Conservation (phyloP, 2,329 filamentous ascomycete species). For the Fusarium sp. region DNA sequence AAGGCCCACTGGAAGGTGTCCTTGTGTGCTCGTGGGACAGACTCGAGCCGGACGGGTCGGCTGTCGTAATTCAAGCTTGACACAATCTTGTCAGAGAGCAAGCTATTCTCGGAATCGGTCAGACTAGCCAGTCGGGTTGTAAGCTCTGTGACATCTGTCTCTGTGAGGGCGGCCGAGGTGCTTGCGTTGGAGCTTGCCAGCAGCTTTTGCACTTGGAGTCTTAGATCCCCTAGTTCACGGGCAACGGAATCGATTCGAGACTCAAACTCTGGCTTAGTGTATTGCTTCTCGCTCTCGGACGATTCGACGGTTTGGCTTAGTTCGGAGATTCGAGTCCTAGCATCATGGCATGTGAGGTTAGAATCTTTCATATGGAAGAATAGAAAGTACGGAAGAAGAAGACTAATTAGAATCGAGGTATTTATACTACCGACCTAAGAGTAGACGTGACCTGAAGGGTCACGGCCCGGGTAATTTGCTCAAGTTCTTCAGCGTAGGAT, state of each 20-base stretch:
- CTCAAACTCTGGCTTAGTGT: neutral
- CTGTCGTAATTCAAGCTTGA: neutral
- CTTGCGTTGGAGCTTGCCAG: neutral
- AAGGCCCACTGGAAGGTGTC: slow-evolving; percentile 1
- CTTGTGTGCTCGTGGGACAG: neutral
- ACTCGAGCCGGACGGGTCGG: neutral
- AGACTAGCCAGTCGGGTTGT: neutral
- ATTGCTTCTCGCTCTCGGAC: neutral
- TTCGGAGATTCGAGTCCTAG: neutral
- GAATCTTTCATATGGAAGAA: neutral
- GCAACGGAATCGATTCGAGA: neutral
- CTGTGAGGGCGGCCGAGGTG: neutral
- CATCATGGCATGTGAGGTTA: neutral
- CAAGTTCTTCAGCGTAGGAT: neutral
- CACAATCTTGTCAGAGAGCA: neutral
- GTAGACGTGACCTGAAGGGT: neutral
- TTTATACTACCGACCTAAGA: neutral
- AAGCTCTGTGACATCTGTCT: neutral
- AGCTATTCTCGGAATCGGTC: neutral
- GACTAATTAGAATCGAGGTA: neutral
- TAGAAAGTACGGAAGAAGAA: neutral
- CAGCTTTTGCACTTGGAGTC: neutral
- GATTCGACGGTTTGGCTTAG: neutral
- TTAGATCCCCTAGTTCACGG: neutral
- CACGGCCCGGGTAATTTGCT: neutral